phyloP scores from a whole-genome alignment of 2,329 filamentous ascomycete genomes.

The Dactylellina leptospora region DNA sequence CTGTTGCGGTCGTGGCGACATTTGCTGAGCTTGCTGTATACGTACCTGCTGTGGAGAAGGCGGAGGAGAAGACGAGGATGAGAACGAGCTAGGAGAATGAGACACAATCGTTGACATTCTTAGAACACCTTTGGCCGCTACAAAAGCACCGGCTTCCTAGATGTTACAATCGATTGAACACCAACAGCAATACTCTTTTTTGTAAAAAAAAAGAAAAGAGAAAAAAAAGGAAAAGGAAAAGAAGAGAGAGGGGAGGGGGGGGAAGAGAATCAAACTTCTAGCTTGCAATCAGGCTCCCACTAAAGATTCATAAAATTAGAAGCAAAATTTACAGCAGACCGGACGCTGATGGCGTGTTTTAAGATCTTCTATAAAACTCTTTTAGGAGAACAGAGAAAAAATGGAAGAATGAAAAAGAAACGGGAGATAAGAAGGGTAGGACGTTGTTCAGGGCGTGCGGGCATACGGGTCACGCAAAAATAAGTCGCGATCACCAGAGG shows the following conservation, averaged over 20 bases:
- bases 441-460: background rate
- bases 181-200: background rate
- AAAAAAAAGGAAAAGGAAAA: background rate
- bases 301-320: no score
- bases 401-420: background rate
- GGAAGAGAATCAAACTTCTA: background rate
- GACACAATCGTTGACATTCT: slow-evolving; percentile 50
- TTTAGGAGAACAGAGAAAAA: background rate
- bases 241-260: background rate
- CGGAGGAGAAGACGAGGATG: slow-evolving; percentile 41
- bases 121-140: slow-evolving; percentile 11
- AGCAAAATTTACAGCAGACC: background rate
- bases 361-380: background rate
- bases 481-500: background rate
- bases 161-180: background rate
- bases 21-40: slow-evolving; percentile 34
- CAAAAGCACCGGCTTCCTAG: background rate
- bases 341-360: background rate
- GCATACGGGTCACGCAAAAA: background rate
- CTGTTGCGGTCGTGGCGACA: slow-evolving; percentile 31
- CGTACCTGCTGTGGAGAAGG: slow-evolving; percentile 48
- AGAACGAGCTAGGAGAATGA: slow-evolving; percentile 42
- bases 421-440: background rate
- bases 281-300: background rate
- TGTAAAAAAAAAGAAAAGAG: background rate